Base-by-base conservation (phyloP, 192 early-diverging fungal species). In the Dimargaris verticillata region DNA sequence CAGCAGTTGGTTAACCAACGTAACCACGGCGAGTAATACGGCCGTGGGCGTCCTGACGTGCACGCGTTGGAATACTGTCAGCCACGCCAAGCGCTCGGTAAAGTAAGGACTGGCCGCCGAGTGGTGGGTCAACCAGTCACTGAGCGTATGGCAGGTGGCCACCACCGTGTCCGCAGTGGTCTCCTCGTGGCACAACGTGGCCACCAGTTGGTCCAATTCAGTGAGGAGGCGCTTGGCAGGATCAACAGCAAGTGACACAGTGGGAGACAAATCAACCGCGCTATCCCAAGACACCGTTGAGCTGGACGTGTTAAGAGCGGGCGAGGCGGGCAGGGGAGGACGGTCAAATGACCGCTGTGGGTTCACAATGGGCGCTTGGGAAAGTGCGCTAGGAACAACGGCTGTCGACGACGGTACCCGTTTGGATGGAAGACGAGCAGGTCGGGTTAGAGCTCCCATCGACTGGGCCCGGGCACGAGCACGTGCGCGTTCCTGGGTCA, bases 151-250 rank as follows among this genome's bases (percentile, higher is more conserved):
- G 26, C 53, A 29, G 18, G 22, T 33, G 10, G 9, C 26, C 15
- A 55, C 18, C 18, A 55, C 28, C 17, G 7, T 55, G 15, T n/a
- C 28, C 28, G 53, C 26, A 13, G 53, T 33, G 6, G 5, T 33
- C 17, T n/a, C 20, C 0, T 25, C 10, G 6, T 33, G 26, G 14
- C 28, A n/a, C 10, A 55, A 33, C 14, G 26, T 28, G 10, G 18
- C 53, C 53, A 55, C 22, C 26, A 51, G 49, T 51, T 51, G 49
- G 22, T 51, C 49, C 49, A 51, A 51, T n/a, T 51, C 49, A n/a
- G 22, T 26, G 7, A 38, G 7, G 33, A 38, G 33, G 2, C 33
- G 33, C 7, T 38, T 38, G 7, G 33, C 33, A 38, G 33, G 33
- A 7, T 38, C 33, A 38, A 7, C 33, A 38, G 33, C 33, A 7